phyloP scores from a whole-genome alignment of 2,329 filamentous ascomycete genomes.

The Cladosporium sp. region DNA sequence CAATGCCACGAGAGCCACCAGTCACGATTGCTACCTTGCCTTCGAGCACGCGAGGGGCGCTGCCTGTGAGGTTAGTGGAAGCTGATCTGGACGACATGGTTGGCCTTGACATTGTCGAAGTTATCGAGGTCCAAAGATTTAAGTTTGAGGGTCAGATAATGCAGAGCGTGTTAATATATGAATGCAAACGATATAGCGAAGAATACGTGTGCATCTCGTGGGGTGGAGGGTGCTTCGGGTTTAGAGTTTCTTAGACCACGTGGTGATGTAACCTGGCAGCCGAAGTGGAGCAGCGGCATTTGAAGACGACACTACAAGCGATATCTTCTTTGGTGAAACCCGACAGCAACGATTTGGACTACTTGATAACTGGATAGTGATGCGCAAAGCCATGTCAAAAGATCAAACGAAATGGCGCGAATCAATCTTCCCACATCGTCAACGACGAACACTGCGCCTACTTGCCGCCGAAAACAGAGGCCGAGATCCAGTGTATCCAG shows the following conservation, averaged over 20 bases:
- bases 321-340: background rate
- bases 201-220: slow-evolving; percentile 3
- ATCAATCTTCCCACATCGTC: background rate
- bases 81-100: slow-evolving; percentile 12
- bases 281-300: slow-evolving; percentile 6
- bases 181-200: background rate
- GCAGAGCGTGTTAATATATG: background rate
- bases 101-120: background rate
- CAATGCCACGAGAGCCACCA: slow-evolving; percentile 78
- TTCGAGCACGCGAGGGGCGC: slow-evolving; percentile 48
- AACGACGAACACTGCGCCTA: slow-evolving; percentile 28
- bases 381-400: background rate
- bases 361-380: background rate
- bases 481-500: slow-evolving; percentile 18
- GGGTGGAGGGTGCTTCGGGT: background rate
- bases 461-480: slow-evolving; percentile 23
- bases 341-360: background rate
- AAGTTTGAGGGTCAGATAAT: background rate
- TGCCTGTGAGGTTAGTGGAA: slow-evolving; percentile 13
- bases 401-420: too few species aligned
- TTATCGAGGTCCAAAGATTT: background rate
- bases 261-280: slow-evolving; percentile 15
- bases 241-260: slow-evolving; percentile 13
- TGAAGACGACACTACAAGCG: background rate
- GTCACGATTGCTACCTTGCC: slow-evolving; percentile 79